Evolutionary conservation across 1,284 basidiomycete genomes (phyloP).

Genomic region (Volvariella volvacea): DNA sequence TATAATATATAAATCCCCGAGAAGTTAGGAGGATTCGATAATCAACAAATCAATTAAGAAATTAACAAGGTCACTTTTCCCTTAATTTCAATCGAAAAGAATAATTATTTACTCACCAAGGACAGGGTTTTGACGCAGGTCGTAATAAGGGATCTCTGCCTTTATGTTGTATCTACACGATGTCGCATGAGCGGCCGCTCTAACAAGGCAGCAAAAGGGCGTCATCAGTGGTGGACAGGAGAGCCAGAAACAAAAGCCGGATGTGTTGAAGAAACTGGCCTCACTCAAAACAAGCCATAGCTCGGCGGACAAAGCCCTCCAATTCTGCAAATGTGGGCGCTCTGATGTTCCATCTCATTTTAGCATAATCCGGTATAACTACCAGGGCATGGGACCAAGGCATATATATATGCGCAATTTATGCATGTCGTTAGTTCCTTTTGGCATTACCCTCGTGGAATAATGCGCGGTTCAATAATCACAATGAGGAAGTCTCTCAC

Average conservation of each 20-base stretch:
- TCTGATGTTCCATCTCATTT: constrained; percentile 66
- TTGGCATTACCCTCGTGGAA: not conserved
- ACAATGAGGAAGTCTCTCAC: constrained; percentile 28
- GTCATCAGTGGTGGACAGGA: not conserved
- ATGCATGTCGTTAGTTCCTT: not conserved
- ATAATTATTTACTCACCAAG: constrained; percentile 33
- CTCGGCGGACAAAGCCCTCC: constrained; percentile 47
- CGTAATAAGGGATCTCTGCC: constrained; percentile 35
- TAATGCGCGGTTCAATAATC: not conserved
- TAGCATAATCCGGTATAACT: constrained; percentile 79
- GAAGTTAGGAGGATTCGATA: constrained; percentile 15
- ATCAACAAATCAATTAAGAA: constrained; percentile 44
- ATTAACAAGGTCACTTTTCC: constrained; percentile 40
- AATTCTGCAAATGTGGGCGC: constrained; percentile 61
- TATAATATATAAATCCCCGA: constrained; percentile 15
- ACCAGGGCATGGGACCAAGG: constrained; percentile 2
- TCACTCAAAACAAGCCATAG: constrained; percentile 69
- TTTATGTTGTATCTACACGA: constrained; percentile 56
- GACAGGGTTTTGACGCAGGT: constrained; percentile 58
- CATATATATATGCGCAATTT: not conserved
- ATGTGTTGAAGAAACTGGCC: constrained; percentile 13
- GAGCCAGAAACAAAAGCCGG: not conserved
- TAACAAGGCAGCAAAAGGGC: constrained; percentile 19
- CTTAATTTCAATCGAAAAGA: constrained; percentile 2
- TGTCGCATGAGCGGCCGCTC: constrained; percentile 66